Conservation (phyloP, 2,329 filamentous ascomycete species). For the Ceratocystis harringtonii region DNA sequence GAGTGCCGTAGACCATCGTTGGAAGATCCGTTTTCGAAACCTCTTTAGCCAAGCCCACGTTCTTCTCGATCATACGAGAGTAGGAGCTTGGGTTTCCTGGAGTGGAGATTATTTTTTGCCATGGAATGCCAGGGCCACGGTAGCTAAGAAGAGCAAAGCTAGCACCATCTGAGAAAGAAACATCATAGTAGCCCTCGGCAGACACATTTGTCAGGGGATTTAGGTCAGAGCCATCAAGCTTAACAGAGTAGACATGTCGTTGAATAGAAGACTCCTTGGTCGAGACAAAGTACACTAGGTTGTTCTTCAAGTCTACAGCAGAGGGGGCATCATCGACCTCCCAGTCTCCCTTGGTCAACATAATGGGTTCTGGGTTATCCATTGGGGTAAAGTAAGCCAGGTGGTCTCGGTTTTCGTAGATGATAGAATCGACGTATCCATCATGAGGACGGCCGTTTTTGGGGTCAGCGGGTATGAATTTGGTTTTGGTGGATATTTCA, state of each 20-base stretch:
- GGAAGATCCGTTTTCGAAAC: slow-evolving; percentile 69
- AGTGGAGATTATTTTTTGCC: slow-evolving; percentile 79
- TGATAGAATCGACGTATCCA: slow-evolving; percentile 84
- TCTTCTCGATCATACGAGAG: slow-evolving; percentile 63
- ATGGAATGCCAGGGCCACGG: slow-evolving; percentile 70
- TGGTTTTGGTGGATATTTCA: slow-evolving; percentile 76
- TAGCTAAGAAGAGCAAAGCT: slow-evolving; percentile 78
- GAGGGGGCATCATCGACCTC: slow-evolving; percentile 79
- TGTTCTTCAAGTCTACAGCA: slow-evolving; percentile 68
- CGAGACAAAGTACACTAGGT: slow-evolving; percentile 78
- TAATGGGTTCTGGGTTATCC: slow-evolving; percentile 63
- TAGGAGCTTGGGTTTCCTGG: slow-evolving; percentile 51
- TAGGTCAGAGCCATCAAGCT: slow-evolving; percentile 62
- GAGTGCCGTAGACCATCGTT: slow-evolving; percentile 63
- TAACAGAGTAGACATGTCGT: slow-evolving; percentile 81
- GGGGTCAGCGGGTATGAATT: slow-evolving; percentile 72
- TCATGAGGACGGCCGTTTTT: slow-evolving; percentile 60
- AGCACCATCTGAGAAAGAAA: slow-evolving; percentile 69
- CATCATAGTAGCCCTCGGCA: slow-evolving; percentile 61
- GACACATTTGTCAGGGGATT: slow-evolving; percentile 58
- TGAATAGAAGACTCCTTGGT: slow-evolving; percentile 81
- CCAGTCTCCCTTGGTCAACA: slow-evolving; percentile 82
- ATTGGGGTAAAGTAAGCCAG: slow-evolving; percentile 85
- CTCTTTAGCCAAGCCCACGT: slow-evolving; percentile 50
- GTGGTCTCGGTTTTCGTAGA: slow-evolving; percentile 77